Conservation (phyloP, 345 rosid species). For the Alliaria petiolata region DNA sequence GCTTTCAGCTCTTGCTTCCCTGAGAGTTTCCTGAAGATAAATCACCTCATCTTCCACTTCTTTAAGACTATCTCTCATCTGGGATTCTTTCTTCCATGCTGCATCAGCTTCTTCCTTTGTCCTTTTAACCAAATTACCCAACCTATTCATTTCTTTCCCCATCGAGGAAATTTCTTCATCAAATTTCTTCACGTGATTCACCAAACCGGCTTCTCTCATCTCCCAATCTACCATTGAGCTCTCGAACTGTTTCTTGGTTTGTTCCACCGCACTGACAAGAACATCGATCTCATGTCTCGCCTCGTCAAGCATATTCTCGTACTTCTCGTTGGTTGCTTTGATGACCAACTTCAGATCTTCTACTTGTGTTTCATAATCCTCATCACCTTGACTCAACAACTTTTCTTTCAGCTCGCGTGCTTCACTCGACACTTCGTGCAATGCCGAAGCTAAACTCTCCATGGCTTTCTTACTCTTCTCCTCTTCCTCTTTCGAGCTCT, state of each 20-base stretch:
- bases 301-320: constrained; percentile 66
- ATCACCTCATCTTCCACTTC: constrained; percentile 82
- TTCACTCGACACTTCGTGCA: constrained; percentile 86
- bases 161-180: constrained; percentile 61
- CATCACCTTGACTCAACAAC: constrained; percentile 46
- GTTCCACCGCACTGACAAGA: constrained; percentile 42
- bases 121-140: constrained; percentile 55
- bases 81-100: constrained; percentile 62
- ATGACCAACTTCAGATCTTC: constrained; percentile 65
- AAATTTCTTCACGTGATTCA: constrained; percentile 50
- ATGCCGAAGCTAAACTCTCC: constrained; percentile 92
- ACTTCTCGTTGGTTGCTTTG: constrained; percentile 64
- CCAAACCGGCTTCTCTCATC: constrained; percentile 60
- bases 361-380: constrained; percentile 62
- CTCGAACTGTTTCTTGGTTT: constrained; percentile 51
- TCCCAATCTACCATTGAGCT: constrained; percentile 73
- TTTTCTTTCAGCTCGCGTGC: constrained; percentile 82
- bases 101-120: constrained; percentile 72
- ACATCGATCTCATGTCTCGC: constrained; percentile 63
- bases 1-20: constrained; percentile 53
- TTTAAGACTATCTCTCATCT: constrained; percentile 64
- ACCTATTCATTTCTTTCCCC: constrained; percentile 66
- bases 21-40: constrained; percentile 71
- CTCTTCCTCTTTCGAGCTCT: constrained; percentile 70
- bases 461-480: constrained; percentile 92